Conservation (phyloP, 2,329 filamentous ascomycete genomes). For the Basipetospora chlamydospora region DNA sequence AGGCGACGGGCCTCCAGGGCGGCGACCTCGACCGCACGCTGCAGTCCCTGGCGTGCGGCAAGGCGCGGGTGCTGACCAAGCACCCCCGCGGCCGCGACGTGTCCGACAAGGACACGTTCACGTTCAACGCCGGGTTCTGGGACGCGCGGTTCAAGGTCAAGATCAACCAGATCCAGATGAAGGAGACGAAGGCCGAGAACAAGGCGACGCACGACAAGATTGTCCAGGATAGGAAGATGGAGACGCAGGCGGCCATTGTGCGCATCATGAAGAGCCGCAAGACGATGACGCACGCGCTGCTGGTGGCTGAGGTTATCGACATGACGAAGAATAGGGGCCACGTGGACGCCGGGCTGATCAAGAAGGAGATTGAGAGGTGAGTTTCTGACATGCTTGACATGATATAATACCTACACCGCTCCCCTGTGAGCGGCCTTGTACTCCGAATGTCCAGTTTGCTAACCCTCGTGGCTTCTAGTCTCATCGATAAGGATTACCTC, state of each 20-base stretch:
- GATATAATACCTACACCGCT: no score
- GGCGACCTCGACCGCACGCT: conserved; percentile 76
- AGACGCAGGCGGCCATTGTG: conserved; percentile 94
- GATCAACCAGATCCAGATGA: conserved; percentile 96
- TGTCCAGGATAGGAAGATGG: conserved; percentile 78
- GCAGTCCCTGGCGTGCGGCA: conserved; percentile 88
- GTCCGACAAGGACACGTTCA: conserved; percentile 64
- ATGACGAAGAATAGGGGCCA: conserved; percentile 78
- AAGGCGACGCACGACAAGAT: conserved; percentile 86
- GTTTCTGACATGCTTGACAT: no score
- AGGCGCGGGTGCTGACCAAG: conserved; percentile 71
- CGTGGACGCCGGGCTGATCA: conserved; percentile 75
- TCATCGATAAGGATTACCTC: conserved; percentile 90
- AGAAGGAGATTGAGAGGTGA: conserved; percentile 91
- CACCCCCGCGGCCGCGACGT: conserved; percentile 76
- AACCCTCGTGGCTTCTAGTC: conserved; percentile 34
- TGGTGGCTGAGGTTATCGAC: conserved; percentile 84
- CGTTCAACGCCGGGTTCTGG: conserved; percentile 61
- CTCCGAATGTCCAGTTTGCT: no score
- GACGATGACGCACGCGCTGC: conserved; percentile 68
- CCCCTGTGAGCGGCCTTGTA: no score
- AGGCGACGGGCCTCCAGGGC: conserved; percentile 60
- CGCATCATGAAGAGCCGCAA: conserved; percentile 94
- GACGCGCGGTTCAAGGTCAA: conserved; percentile 84
- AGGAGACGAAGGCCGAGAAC: conserved; percentile 91